Base-by-base conservation (phyloP, 2,329 filamentous ascomycete genomes). In the Chrysosporium keratinophilum region DNA sequence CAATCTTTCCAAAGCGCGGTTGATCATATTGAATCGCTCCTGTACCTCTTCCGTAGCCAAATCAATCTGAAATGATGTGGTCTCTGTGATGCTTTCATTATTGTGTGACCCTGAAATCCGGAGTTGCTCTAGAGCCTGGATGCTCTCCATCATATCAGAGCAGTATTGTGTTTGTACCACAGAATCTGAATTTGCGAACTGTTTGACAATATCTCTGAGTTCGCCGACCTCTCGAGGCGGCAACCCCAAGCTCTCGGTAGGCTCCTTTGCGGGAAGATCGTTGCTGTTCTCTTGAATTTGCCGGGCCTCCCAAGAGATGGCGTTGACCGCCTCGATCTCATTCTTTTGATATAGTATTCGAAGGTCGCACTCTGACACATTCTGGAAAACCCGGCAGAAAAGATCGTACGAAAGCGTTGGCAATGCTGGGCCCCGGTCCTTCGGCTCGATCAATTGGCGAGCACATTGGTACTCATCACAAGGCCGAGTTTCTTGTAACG, bases 251-350 rank as follows among this genome's bases (percentile, higher is more conserved):
- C 58, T 0, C 44, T 6, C 50, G 80, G 75, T 0, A 78, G 70
- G 20, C 68, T 41, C 7, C 65, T 53, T 1, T 80, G 55, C 57
- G 79, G 74, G 0, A 66, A 70, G 0, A 81, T 66, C 28, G 4
- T 17, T 7, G 11, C 28, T 28, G 7, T n/a, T 45, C 5, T 39
- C 15, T n/a, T 31, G 50, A n/a, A 12, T n/a, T 34, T n/a, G 9
- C 15, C 37, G 40, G 28, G n/a, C 10, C 9, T 37, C 19, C n/a
- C 28, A 9, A 44, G 50, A 17, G 9, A 19, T 6, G 1, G 14
- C 12, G 40, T 15, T 20, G 15, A 12, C 15, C 12, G 47, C 11
- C 19, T 40, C 34, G 37, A 14, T 28, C 15, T 19, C n/a, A n/a
- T 40, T 6, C 2, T 31, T 31, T 33, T 12, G 20, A n/a, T 17